Conservation (phyloP, 768 basidiomycete genomes). For the Infundibulicybe gibba region DNA sequence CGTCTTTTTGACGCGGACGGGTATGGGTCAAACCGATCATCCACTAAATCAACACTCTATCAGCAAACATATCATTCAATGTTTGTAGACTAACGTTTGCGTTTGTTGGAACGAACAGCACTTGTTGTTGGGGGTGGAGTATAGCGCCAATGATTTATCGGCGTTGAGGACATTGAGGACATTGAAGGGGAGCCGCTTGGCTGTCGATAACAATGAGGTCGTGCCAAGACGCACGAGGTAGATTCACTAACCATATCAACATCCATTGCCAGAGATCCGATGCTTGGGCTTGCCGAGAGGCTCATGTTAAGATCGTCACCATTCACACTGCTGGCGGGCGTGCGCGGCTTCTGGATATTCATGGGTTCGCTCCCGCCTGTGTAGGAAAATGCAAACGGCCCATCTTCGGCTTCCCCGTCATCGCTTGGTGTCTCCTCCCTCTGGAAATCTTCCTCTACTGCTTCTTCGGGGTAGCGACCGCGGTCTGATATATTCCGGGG, state of each 20-base stretch:
- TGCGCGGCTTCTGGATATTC: slow-evolving; percentile 50
- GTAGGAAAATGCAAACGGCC: slow-evolving; percentile 50
- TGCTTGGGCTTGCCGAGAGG: slow-evolving; percentile 57
- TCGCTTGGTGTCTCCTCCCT: slow-evolving; percentile 72
- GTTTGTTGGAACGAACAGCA: slow-evolving; percentile 75
- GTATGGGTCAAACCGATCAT: slow-evolving; percentile 85
- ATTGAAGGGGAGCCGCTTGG: slow-evolving; percentile 61
- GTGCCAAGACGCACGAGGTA: slow-evolving; percentile 9
- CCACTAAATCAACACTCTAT: slow-evolving; percentile 41
- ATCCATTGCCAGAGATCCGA: slow-evolving; percentile 58
- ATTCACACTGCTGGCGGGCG: slow-evolving; percentile 58
- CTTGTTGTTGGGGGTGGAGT: slow-evolving; percentile 80
- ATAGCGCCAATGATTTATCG: slow-evolving; percentile 69
- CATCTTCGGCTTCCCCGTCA: slow-evolving; percentile 55
- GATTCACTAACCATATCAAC: slow-evolving; percentile 61
- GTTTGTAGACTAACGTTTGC: slow-evolving; percentile 57
- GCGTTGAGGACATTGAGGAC: slow-evolving; percentile 41
- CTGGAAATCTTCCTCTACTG: slow-evolving; percentile 53
- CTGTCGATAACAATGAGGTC: slow-evolving; percentile 24
- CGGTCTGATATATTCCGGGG: slow-evolving; percentile 67
- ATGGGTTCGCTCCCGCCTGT: slow-evolving; percentile 53
- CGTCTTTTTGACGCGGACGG: slow-evolving; percentile 74
- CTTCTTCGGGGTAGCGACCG: slow-evolving; percentile 83
- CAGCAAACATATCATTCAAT: slow-evolving; percentile 2
- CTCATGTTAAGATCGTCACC: slow-evolving; percentile 64